A percentile compares a stretch with the other conserved stretches of the same genome.
Conservation (phyloP, 306 rosid species). For the Cicer yamashitae region DNA sequence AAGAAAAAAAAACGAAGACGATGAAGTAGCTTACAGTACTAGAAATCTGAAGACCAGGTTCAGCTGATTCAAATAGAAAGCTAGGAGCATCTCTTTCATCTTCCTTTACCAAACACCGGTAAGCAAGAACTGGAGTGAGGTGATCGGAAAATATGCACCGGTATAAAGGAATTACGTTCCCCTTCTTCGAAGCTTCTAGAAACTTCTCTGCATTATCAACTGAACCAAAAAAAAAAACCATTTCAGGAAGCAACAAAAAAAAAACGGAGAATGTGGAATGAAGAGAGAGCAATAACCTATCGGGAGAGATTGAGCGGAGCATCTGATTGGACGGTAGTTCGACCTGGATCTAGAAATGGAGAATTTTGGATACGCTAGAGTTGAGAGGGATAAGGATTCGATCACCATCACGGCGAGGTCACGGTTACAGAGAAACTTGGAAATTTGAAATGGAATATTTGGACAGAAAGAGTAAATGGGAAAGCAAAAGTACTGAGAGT, state of each 20-base stretch:
- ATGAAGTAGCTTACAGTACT: slow-evolving; percentile 59
- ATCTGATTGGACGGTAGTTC: slow-evolving; percentile 46
- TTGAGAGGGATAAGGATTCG: slow-evolving; percentile 5
- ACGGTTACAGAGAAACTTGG: background rate
- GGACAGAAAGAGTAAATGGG: background rate
- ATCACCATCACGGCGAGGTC: background rate
- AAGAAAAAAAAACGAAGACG: background rate
- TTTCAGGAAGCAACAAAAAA: background rate
- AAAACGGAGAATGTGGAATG: background rate
- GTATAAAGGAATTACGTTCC: slow-evolving; percentile 82
- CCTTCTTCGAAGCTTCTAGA: slow-evolving; percentile 77
- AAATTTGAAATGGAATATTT: background rate
- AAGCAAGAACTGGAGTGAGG: slow-evolving; percentile 93
- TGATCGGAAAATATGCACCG: slow-evolving; percentile 88
- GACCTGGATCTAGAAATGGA: slow-evolving; percentile 44
- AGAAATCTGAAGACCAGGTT: slow-evolving; percentile 76
- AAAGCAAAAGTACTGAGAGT: background rate
- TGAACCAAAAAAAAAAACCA: slow-evolving; percentile 44
- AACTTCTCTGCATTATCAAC: slow-evolving; percentile 70
- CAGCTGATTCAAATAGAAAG: slow-evolving; percentile 87
- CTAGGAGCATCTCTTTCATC: slow-evolving; percentile 98
- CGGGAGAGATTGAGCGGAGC: slow-evolving; percentile 55
- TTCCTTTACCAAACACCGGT: slow-evolving; percentile 94
- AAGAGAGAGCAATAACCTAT: slow-evolving; percentile 46
- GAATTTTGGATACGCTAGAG: background rate